phyloP scores from a whole-genome alignment of 2,329 filamentous ascomycete genomes.

The Calonectria hawksworthii region DNA sequence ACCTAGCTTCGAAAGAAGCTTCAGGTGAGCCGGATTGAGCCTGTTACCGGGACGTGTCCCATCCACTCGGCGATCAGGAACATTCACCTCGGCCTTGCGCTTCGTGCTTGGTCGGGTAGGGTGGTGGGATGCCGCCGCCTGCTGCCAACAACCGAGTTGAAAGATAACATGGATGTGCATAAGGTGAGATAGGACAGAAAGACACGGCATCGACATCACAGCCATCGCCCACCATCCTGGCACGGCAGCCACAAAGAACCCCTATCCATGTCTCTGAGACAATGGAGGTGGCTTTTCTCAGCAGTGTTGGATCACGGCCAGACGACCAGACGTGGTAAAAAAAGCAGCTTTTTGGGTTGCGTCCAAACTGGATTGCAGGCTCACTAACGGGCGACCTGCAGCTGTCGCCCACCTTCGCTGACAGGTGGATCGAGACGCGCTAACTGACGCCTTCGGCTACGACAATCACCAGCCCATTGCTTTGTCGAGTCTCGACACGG shows the following conservation, averaged over 20 bases:
- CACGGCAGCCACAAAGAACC: slow-evolving; percentile 19
- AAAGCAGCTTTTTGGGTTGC: slow-evolving; percentile 16
- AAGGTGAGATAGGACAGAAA: slow-evolving; percentile 2
- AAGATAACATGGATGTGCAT: slow-evolving; percentile 17
- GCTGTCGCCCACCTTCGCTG: slow-evolving; percentile 14
- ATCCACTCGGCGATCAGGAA: not conserved
- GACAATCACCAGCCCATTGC: slow-evolving; percentile 11
- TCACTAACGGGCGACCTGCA: slow-evolving; percentile 23
- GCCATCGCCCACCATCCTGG: slow-evolving; percentile 12
- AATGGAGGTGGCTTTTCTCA: slow-evolving; percentile 11
- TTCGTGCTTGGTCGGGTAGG: not conserved
- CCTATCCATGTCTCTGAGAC: slow-evolving; percentile 15
- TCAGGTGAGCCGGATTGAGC: not conserved
- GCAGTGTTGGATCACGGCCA: not conserved
- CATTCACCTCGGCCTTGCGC: not conserved
- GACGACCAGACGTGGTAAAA: not conserved
- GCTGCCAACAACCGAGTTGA: not conserved
- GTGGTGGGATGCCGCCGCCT: not conserved
- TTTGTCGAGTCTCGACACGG: slow-evolving; percentile 6
- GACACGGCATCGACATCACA: slow-evolving; percentile 10
- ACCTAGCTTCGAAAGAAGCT: slow-evolving; percentile 3
- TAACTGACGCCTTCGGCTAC: slow-evolving; percentile 5
- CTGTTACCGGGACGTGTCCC: not conserved
- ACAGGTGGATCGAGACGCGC: slow-evolving; percentile 18
- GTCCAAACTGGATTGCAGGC: slow-evolving; percentile 16